These are phyloP conservation scores for Herpotrichia juniperi DNA, from an alignment of 2,329 filamentous ascomycete species.

Conservation along the genomic window DNA sequence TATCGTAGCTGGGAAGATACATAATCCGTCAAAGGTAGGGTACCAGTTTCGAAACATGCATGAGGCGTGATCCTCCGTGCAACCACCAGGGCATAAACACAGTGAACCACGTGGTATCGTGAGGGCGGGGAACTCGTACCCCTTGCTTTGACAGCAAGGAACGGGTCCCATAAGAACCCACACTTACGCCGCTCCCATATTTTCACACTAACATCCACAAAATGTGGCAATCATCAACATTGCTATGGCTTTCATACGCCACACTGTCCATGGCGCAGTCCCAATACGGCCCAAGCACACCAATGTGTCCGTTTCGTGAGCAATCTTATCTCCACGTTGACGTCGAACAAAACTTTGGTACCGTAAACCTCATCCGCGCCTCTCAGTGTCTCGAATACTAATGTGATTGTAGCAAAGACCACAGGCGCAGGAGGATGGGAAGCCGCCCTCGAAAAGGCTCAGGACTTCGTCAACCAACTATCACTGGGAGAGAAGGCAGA, in stretches of 20 bases:
- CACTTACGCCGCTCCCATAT: no score
- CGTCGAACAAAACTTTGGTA: not conserved
- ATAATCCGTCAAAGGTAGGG: not conserved
- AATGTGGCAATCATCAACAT: not conserved
- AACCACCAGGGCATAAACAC: no score
- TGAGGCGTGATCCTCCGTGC: not conserved
- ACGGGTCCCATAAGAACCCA: no score
- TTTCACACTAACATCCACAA: no score
- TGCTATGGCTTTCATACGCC: constrained; percentile 1
- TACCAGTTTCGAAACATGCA: not conserved
- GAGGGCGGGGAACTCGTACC: not conserved
- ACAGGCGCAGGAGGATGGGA: constrained; percentile 41
- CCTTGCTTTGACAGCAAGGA: no score
- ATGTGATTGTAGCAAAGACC: constrained; percentile 26
- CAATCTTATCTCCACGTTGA: constrained; percentile 3
- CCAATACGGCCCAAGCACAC: constrained; percentile 34
- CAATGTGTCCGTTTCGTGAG: constrained; percentile 35
- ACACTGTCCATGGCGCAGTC: constrained; percentile 21
- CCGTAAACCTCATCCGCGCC: not conserved
- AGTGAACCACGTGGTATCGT: no score
- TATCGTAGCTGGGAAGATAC: constrained; percentile 1
- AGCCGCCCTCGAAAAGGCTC: constrained; percentile 37
- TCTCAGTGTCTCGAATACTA: not conserved
- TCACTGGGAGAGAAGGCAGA: constrained; percentile 40
- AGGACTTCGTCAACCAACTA: constrained; percentile 36